These are phyloP conservation scores for Ceratorhiza oryzae-sativae DNA, from an alignment of 1,284 basidiomycete species.

Conservation along the genomic window DNA sequence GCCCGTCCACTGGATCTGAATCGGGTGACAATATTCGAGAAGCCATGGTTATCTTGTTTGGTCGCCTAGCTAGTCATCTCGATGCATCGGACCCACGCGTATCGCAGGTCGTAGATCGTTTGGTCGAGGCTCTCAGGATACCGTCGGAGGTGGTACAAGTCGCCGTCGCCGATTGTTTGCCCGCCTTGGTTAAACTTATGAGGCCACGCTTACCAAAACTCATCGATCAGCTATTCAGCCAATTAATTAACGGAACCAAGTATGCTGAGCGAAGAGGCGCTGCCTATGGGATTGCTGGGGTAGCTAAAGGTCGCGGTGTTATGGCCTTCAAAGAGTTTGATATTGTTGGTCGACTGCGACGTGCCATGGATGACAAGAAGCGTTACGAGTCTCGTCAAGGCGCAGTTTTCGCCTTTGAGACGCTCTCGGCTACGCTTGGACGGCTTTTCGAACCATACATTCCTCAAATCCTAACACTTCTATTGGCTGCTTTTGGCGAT, in stretches of 20 bases:
- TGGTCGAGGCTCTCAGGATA: constrained; percentile 91
- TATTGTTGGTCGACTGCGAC: constrained; percentile 75
- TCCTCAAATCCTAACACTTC: constrained; percentile 83
- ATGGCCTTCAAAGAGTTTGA: constrained; percentile 84
- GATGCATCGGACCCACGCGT: constrained; percentile 78
- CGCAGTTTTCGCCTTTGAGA: constrained; percentile 95
- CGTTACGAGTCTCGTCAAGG: constrained; percentile 88
- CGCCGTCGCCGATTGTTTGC: constrained; percentile 93
- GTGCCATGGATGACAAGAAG: constrained; percentile 90
- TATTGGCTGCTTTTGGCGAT: constrained; percentile 93
- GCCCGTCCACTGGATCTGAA: constrained; percentile 69
- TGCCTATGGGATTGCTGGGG: constrained; percentile 94
- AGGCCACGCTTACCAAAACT: constrained; percentile 69
- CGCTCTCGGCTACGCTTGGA: constrained; percentile 84
- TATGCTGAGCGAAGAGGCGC: constrained; percentile 94
- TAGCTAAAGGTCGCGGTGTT: constrained; percentile 90
- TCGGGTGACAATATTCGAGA: constrained; percentile 90
- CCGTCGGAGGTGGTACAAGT: constrained; percentile 97
- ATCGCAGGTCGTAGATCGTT: constrained; percentile 85
- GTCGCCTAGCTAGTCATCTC: constrained; percentile 90
- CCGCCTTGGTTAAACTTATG: constrained; percentile 83
- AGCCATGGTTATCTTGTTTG: constrained; percentile 93
- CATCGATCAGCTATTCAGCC: constrained; percentile 78
- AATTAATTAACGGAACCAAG: constrained; percentile 79
- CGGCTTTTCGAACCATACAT: constrained; percentile 96